phyloP scores from a whole-genome alignment of 2,329 filamentous ascomycete species.

The Epichloe brachyelytri region DNA sequence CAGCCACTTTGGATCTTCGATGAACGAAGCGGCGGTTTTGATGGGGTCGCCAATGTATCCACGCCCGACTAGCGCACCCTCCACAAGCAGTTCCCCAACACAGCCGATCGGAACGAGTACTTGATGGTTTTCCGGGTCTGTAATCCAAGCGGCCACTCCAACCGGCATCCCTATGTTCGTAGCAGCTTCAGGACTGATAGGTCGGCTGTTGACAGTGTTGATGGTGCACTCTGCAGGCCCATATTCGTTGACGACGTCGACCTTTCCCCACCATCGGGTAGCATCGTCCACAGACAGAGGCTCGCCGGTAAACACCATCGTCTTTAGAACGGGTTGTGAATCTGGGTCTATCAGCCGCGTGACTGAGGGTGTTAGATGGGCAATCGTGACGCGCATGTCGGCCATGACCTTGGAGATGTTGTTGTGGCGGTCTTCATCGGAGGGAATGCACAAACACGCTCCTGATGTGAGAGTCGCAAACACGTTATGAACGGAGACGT shows the following conservation, averaged over 20 bases:
- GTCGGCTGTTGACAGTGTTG: background rate
- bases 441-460: slow-evolving; percentile 7
- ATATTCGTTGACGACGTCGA: background rate
- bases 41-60: slow-evolving; percentile 32
- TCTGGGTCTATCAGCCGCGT: too few species aligned
- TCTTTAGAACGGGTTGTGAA: background rate
- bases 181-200: background rate
- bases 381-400: too few species aligned
- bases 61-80: slow-evolving; percentile 32
- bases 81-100: slow-evolving; percentile 24
- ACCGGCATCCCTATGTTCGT: too few species aligned
- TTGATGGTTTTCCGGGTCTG: background rate
- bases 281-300: slow-evolving; percentile 5
- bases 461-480: slow-evolving; percentile 4
- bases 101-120: background rate
- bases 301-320: background rate
- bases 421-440: background rate
- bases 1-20: slow-evolving; percentile 12
- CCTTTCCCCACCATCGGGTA: background rate
- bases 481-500: slow-evolving; percentile 5
- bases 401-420: too few species aligned
- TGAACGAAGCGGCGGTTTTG: slow-evolving; percentile 19
- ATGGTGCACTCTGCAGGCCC: background rate
- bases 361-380: too few species aligned
- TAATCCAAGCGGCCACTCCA: background rate